phyloP scores from a whole-genome alignment of 202 grass and related monocot genomes.

The Carex arenaria region DNA sequence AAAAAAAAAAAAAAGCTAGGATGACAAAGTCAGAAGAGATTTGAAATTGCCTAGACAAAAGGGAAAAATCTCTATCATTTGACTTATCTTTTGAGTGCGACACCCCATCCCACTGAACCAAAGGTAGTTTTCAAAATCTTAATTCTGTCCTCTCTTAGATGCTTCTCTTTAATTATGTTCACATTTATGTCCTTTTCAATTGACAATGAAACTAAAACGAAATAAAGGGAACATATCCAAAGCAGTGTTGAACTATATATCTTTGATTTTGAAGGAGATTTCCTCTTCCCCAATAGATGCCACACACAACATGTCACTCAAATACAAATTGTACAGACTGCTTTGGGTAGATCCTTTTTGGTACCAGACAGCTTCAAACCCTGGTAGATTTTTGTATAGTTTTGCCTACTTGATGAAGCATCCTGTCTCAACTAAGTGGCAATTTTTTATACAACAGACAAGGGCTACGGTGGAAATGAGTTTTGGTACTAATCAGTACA shows the following conservation, averaged over 20 bases:
- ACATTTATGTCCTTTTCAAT: slow-evolving; percentile 22
- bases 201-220: not conserved
- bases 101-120: not conserved
- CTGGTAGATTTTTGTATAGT: not conserved
- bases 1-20: not conserved
- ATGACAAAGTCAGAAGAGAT: not conserved
- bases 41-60: slow-evolving; percentile 7
- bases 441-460: no score
- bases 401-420: not conserved
- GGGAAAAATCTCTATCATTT: slow-evolving; percentile 2
- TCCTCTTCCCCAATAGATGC: not conserved
- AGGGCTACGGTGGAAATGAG: not conserved
- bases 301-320: not conserved
- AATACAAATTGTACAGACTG: not conserved
- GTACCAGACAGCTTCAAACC: not conserved
- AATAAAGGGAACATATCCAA: slow-evolving; percentile 18
- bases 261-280: not conserved
- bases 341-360: not conserved
- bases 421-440: not conserved
- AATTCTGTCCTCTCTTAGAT: slow-evolving; percentile 19
- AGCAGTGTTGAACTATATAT: not conserved
- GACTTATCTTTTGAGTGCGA: slow-evolving; percentile 7
- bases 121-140: slow-evolving; percentile 18
- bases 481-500: not conserved
- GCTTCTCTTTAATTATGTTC: slow-evolving; percentile 19